These are phyloP conservation scores for Calycina herbarum DNA, from an alignment of 2,329 filamentous ascomycete genomes.

Conservation along the genomic window DNA sequence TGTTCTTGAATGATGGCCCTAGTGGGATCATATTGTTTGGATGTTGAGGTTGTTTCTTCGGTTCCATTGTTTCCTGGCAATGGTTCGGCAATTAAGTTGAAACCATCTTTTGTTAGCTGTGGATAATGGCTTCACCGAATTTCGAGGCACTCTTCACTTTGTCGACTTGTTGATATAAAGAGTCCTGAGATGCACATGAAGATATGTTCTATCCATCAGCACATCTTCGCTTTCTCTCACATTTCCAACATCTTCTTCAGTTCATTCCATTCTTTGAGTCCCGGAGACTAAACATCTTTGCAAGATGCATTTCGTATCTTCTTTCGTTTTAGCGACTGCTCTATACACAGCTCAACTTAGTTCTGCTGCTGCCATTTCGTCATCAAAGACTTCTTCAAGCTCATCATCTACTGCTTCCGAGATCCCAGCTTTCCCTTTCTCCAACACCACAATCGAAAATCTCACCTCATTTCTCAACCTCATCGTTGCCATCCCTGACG, in stretches of 20 bases:
- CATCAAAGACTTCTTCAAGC: neutral
- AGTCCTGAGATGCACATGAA: neutral
- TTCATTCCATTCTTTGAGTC: neutral
- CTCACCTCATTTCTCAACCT: neutral
- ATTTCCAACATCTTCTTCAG: neutral
- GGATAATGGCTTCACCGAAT: neutral
- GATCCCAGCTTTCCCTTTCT: neutral
- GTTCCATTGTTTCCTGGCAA: neutral
- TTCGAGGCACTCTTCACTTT: neutral
- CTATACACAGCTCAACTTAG: neutral
- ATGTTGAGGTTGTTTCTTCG: neutral
- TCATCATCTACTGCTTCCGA: neutral
- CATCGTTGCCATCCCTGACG: neutral
- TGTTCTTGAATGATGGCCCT: neutral
- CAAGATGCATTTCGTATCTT: neutral
- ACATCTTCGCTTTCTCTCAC: neutral
- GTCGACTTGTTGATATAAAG: neutral
- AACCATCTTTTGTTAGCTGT: neutral
- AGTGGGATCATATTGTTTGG: neutral
- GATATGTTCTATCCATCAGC: neutral
- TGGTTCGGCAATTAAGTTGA: neutral
- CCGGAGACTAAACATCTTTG: neutral
- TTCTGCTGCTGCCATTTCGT: neutral
- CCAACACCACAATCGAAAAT: neutral
- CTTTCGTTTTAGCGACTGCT: neutral